Evolutionary conservation across 768 basidiomycete genomes (phyloP), one percentile per base, ranked within the genome.

Genomic region (Mycena rebaudengoi): DNA sequence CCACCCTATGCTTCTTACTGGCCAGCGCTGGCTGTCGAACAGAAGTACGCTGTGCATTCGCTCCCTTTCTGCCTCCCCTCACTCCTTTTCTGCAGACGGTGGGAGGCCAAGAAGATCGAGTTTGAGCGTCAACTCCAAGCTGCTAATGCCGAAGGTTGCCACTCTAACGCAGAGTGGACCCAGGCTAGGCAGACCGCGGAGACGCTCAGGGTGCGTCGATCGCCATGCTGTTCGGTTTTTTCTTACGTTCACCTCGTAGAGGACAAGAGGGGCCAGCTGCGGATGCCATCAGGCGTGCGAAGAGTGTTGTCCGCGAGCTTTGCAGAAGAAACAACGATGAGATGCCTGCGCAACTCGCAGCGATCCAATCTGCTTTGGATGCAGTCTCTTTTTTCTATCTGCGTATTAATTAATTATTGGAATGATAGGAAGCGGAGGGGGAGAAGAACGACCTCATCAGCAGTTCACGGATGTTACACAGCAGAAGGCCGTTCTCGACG

Each of bases 321-420:
- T 84, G 88, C 64, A 78, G 83, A 33, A 89, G 90, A 64, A 82
- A 83, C 13, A 91, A 90, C 59, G 89, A 91, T 20, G 90, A 91
- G 13, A 78, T 90, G 73, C 89, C 91, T 2, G 85, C 85, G 7
- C 83, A 85, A 67, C 79, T 91, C n/a, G 79, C 83, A 21, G 84
- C 82, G 14, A 76, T 91, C 14, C 79, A 89, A 61, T 80, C 75
- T 12, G 85, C 83, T 5, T 85, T 87, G 71, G 73, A 81, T 67
- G 91, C 88, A 28, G 83, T 71, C 29, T 60, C 33, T n/a, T n/a
- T n/a, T n/a, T 21, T 29, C 32, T 29, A 30, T 11, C 21, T 30
- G 13, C 16, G 12, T 13, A 12, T 41, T 41, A 21, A 13, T 28
- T 60, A n/a, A n/a, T n/a, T 59, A 63, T 5, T 45, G 8, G n/a